These are phyloP conservation scores for Penicillium sp. DNA, from an alignment of 2,329 filamentous ascomycete species.

Conservation along the genomic window DNA sequence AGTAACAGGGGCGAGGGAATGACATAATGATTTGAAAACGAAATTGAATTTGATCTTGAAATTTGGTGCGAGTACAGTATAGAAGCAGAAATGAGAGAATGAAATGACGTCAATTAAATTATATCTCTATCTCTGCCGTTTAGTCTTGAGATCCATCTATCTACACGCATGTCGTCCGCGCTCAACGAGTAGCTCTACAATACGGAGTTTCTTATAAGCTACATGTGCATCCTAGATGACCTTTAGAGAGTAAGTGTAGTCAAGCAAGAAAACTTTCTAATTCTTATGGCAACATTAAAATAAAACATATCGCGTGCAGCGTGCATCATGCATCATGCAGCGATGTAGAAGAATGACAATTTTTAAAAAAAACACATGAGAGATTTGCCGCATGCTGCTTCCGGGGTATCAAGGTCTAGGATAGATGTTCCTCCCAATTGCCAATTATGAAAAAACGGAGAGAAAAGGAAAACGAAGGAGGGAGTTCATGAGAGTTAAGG, in stretches of 20 bases:
- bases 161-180: too few species aligned
- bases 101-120: neutral
- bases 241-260: too few species aligned
- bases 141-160: too few species aligned
- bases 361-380: neutral
- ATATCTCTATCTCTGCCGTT: neutral
- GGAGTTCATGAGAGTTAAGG: neutral
- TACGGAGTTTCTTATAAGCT: too few species aligned
- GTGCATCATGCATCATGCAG: neutral
- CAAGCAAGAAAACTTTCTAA: too few species aligned
- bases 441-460: neutral
- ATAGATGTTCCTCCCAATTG: neutral
- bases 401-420: constrained; percentile 1
- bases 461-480: neutral
- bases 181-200: too few species aligned
- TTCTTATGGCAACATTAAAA: neutral
- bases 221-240: too few species aligned
- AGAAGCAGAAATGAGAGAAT: neutral
- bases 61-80: neutral
- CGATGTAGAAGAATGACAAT: neutral
- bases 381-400: neutral
- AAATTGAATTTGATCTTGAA: neutral
- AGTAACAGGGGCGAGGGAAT: constrained; percentile 20
- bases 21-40: constrained; percentile 6
- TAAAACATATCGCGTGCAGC: neutral